A percentile compares a stretch with the other conserved stretches of the same genome.
Conservation (phyloP, 805 yeast genomes). For the Kodamaea kaohsiungensis region DNA sequence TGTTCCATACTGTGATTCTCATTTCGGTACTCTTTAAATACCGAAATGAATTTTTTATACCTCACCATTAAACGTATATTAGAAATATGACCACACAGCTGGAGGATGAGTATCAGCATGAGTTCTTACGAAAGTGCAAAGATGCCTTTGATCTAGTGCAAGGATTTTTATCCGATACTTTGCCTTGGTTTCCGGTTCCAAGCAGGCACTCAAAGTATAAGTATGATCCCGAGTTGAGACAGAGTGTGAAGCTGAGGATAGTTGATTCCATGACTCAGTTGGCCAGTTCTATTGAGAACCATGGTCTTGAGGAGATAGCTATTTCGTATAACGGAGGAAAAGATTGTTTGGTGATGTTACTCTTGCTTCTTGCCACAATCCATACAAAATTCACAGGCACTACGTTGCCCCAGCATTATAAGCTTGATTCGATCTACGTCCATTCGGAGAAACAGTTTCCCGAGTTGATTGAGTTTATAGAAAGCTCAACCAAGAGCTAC, state of each 20-base stretch:
- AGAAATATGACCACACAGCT: constrained; percentile 4
- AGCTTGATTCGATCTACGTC: constrained; percentile 68
- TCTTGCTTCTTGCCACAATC: constrained; percentile 64
- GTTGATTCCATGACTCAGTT: constrained; percentile 28
- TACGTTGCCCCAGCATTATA: constrained; percentile 27
- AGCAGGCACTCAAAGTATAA: constrained; percentile 18
- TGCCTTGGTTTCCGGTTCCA: constrained; percentile 28
- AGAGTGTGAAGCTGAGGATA: constrained; percentile 29
- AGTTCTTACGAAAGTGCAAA: constrained; percentile 23
- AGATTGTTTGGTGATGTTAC: constrained; percentile 88
- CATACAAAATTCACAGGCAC: constrained; percentile 25
- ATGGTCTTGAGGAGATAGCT: constrained; percentile 55
- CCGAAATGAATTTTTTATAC: background rate
- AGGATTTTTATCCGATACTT: constrained; percentile 28
- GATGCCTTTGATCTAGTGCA: constrained; percentile 35
- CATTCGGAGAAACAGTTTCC: constrained; percentile 72
- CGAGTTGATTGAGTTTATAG: constrained; percentile 68
- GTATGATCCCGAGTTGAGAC: constrained; percentile 22
- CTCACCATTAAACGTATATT: background rate
- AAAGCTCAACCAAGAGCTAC: constrained; percentile 53
- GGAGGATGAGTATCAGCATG: constrained; percentile 10
- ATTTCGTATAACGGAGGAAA: constrained; percentile 95
- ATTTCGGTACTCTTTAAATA: background rate
- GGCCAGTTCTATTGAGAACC: constrained; percentile 28
- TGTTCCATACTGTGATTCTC: background rate